A percentile compares a stretch with the other conserved stretches of the same genome.
These are phyloP conservation scores for Peltaster fructicola DNA, from an alignment of 2,329 filamentous ascomycete genomes.

Conservation along the genomic window DNA sequence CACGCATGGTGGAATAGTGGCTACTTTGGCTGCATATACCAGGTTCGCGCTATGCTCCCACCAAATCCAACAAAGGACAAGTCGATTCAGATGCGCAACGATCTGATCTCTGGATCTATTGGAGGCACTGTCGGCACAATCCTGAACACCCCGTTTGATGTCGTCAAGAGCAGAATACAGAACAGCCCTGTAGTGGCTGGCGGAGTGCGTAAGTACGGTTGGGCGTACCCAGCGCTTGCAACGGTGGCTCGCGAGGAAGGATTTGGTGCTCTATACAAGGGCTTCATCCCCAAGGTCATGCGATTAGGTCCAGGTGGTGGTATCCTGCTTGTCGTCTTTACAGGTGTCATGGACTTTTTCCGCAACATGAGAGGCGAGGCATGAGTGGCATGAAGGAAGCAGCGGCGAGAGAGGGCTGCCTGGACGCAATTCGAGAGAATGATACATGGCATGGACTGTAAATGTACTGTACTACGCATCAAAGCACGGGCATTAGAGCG, in stretches of 20 bases:
- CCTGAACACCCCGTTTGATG: slow-evolving; percentile 88
- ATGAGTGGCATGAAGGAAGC: no score
- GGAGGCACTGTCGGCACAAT: slow-evolving; percentile 85
- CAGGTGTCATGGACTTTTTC: slow-evolving; percentile 88
- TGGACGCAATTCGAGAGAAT: no score
- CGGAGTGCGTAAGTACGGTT: slow-evolving; percentile 85
- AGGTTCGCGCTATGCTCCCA: slow-evolving; percentile 73
- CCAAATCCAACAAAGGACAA: slow-evolving; percentile 53
- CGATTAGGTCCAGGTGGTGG: slow-evolving; percentile 53
- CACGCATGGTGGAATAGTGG: slow-evolving; percentile 89
- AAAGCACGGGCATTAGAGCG: no score
- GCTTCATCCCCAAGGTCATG: slow-evolving; percentile 89
- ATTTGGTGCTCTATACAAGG: slow-evolving; percentile 85
- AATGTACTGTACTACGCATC: no score
- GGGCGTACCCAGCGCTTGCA: slow-evolving; percentile 76
- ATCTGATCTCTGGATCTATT: slow-evolving; percentile 68
- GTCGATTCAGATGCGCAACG: slow-evolving; percentile 64
- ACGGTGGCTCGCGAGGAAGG: slow-evolving; percentile 90
- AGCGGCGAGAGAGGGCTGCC: no score
- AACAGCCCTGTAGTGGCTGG: slow-evolving; percentile 78
- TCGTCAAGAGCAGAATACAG: slow-evolving; percentile 96
- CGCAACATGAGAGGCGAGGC: slow-evolving; percentile 44
- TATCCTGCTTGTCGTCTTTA: slow-evolving; percentile 70
- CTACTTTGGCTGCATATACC: slow-evolving; percentile 98
- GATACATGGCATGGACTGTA: no score